Evolutionary conservation across 257 asterid species (phyloP), one percentile per base, ranked within the genome.

Genomic region (Linderniella brevidens): DNA sequence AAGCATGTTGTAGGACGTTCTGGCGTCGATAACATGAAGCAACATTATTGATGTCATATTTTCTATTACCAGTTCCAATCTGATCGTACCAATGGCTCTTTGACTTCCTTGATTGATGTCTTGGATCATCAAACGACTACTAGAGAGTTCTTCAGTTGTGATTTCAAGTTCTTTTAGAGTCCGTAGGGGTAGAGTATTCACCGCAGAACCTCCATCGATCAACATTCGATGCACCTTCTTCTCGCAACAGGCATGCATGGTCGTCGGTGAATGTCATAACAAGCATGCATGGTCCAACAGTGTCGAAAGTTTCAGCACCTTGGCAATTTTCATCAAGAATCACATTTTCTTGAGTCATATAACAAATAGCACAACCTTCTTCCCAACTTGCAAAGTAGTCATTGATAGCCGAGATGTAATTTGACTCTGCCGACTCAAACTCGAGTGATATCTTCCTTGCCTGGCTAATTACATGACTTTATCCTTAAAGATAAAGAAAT

Each of bases 131-230:
- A 16, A 15, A 1, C 42, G 1, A 13, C 3, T 50, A 13, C 16
- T 50, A n/a, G 52, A 48, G 1, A 29, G 13, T 14, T 49, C 39
- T 1, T 49, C 53, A 5, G 3, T 29, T 4, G 53, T 3, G 4
- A 49, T 29, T 12, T 12, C 41, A 0, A 49, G 8, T 8, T 49
- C 41, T 7, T 29, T 49, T 4, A 49, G 1, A 1, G 8, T 25
- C 1, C 17, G 39, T 5, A 19, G 39, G 5, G 53, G 39, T n/a
- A 50, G 15, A 8, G 35, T 35, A 14, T 35, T 50, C 19, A 50
- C 10, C 15, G 42, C 25, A 13, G 55, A 50, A n/a, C 44, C 44
- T 50, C 29, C 25, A 35, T 35, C 44, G 18, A 50, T 35, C 8
- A 50, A 36, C 3, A 35, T 37, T 8, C 44, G 4, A 2, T 35